Conservation (phyloP, 257 asterid genomes). For the Solanum chilense region DNA sequence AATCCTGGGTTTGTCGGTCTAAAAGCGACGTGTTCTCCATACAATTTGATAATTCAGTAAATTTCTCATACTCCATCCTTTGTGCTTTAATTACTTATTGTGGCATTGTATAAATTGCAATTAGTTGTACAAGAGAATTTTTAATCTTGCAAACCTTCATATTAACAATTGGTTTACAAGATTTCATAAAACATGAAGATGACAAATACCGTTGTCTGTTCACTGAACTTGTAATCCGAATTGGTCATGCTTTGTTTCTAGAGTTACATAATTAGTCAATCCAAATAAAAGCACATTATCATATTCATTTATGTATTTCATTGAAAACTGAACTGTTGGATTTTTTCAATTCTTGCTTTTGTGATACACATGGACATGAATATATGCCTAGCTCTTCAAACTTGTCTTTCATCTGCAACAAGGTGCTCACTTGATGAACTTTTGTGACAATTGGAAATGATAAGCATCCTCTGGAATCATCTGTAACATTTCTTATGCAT, state of each 20-base stretch:
- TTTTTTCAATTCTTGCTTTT: not conserved
- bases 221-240: not conserved
- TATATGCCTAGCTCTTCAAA: not conserved
- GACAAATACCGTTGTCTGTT: not conserved
- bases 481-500: not conserved
- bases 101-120: not conserved
- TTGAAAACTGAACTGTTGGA: not conserved
- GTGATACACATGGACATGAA: not conserved
- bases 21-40: conserved; percentile 74
- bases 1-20: conserved; percentile 44
- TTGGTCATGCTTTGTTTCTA: not conserved
- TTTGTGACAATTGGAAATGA: not conserved
- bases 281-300: not conserved
- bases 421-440: not conserved
- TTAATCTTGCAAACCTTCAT: not conserved
- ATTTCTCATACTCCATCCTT: not conserved
- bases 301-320: not conserved
- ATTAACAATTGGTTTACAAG: not conserved
- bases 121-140: not conserved
- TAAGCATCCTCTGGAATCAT: not conserved
- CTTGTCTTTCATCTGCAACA: not conserved
- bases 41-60: conserved; percentile 55
- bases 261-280: not conserved
- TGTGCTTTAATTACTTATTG: not conserved
- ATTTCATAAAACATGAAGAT: not conserved